Base-by-base conservation (phyloP, 352 stramenopile genomes). In the Thalassiosira allenii region DNA sequence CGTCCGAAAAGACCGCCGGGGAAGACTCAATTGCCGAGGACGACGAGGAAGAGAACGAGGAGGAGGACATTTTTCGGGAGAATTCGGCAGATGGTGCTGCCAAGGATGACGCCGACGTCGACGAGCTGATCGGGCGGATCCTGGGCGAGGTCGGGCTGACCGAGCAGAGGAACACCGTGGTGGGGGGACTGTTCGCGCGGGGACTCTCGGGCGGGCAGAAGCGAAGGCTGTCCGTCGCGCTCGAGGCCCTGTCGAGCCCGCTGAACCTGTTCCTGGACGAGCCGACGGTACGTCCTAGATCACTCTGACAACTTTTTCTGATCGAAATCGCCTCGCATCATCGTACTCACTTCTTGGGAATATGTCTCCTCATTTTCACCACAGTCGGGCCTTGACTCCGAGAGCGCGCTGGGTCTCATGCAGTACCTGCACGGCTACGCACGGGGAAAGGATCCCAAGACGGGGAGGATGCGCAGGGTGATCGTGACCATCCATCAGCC, bases 111-210 rank as follows among this genome's bases (percentile, higher is more conserved):
- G 23, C 41, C 12, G 53, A 79, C 14, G 62, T 79, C 23, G 61
- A 77, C 8, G 30, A 61, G 27, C 14, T 20, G 12, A 84, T 89
- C 41, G 71, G 77, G 33, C 33, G 49, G 3, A 63, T 90, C 5
- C 64, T 88, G 30, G 56, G 32, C 1, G 34, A 73, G 20, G 58
- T 90, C 34, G 79, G 83, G 14, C 59, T 90, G 8, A 34, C 41
- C 1, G 54, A 69, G 44, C 83, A 89, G 32, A 81, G 43, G 12
- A 43, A 86, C 61, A 96, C 92, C 12, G 52, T 86, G 41, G 92
- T 97, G 0, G 95, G 94, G 12, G 94, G 96, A 73, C 73, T 96
- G 2, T 96, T 97, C 56, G 86, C 93, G 75, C 94, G 96, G 74
- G 95, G 94, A 0, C 91, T 97, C 43, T 95, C 81, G 4, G 93